Conservation (phyloP, 2,329 filamentous ascomycete species). For the Xylaria sp. region DNA sequence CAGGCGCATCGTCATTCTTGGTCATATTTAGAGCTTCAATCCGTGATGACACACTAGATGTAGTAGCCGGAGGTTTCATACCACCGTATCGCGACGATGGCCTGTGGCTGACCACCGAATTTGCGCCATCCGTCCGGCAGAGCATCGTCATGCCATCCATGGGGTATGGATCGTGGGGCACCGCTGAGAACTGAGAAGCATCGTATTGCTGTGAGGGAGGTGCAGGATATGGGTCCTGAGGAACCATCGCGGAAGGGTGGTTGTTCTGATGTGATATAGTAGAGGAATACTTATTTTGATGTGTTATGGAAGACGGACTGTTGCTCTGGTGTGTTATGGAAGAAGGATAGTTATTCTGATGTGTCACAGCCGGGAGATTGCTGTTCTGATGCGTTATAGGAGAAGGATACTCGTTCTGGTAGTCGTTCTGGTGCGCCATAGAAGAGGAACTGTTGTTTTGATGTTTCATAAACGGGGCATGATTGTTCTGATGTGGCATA, state of each 20-base stretch:
- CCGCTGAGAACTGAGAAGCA: constrained; percentile 68
- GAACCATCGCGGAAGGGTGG: constrained; percentile 12
- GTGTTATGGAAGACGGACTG: not conserved
- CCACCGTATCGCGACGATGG: constrained; percentile 23
- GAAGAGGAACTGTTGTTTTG: not conserved
- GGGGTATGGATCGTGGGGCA: constrained; percentile 94
- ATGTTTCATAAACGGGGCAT: not conserved
- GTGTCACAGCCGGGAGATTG: not conserved
- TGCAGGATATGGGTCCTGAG: constrained; percentile 29
- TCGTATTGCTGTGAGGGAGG: constrained; percentile 55
- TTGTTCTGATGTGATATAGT: constrained; percentile 6
- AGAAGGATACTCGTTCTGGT: not conserved
- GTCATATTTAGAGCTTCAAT: constrained; percentile 1
- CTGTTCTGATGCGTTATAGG: not conserved
- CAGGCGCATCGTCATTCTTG: constrained; percentile 11
- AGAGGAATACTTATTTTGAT: constrained; percentile 11
- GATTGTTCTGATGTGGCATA: constrained; percentile 1
- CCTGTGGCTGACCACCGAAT: constrained; percentile 56
- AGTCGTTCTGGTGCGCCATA: not conserved
- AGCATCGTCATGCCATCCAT: constrained; percentile 98
- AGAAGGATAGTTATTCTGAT: not conserved
- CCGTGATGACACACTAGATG: constrained; percentile 19
- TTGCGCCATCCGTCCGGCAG: constrained; percentile 78
- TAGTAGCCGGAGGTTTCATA: constrained; percentile 13
- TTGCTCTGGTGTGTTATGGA: not conserved